Evolutionary conservation across 2,329 filamentous ascomycete genomes (phyloP).

Genomic region (Talaromyces sp.): DNA sequence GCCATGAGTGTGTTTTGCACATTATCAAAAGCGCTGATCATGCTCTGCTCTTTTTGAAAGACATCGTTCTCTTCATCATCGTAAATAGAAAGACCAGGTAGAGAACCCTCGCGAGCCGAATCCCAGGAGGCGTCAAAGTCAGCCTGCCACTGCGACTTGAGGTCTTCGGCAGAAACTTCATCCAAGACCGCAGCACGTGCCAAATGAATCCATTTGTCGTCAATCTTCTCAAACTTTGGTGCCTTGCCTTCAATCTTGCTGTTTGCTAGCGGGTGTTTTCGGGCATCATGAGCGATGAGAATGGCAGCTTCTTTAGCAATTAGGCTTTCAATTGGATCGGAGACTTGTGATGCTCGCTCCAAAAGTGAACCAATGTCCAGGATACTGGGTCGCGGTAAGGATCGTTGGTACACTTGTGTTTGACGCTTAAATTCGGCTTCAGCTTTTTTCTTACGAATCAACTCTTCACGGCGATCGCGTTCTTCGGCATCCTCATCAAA

Average conservation of each 20-base stretch:
- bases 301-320: conserved; percentile 73
- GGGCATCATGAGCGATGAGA: conserved; percentile 76
- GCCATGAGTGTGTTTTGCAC: conserved; percentile 68
- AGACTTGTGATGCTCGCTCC: conserved; percentile 54
- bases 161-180: conserved; percentile 53
- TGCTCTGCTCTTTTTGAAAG: conserved; percentile 50
- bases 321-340: conserved; percentile 60
- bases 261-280: conserved; percentile 65
- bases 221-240: conserved; percentile 57
- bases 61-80: conserved; percentile 66
- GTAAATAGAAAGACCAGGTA: conserved; percentile 78
- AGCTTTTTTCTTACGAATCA: conserved; percentile 58
- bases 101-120: conserved; percentile 42
- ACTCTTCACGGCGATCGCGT: conserved; percentile 64
- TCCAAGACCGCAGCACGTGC: conserved; percentile 72
- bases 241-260: conserved; percentile 59
- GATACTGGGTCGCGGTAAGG: conserved; percentile 68
- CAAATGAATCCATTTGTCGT: conserved; percentile 66
- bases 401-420: conserved; percentile 85
- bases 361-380: conserved; percentile 68
- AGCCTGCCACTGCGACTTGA: conserved; percentile 46
- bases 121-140: conserved; percentile 50
- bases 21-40: conserved; percentile 67
- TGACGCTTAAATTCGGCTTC: conserved; percentile 70
- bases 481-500: conserved; percentile 66